Evolutionary conservation across 2,329 filamentous ascomycete species (phyloP), one percentile per base, ranked within the genome.

Genomic region (Helicocarpus griseus): DNA sequence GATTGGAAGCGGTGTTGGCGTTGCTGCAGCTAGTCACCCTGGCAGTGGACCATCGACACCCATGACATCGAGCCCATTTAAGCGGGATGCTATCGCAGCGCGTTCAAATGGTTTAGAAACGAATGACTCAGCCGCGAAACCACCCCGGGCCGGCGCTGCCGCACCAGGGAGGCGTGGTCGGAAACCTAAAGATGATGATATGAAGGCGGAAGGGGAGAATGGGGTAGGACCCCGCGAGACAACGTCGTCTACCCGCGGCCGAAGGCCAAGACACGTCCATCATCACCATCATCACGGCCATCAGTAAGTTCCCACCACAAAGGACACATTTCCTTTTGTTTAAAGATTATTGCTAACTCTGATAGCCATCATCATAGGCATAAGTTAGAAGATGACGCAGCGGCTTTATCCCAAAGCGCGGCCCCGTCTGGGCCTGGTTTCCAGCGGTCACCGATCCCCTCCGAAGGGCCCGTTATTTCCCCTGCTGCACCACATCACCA

Each of bases 131-230:
- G 73, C 66, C 56, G 66, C 65, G 47, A 59, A 65, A 51, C 24
- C 48, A 22, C 14, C 29, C 19, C 28, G 31, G 24, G 11, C 38
- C 11, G 71, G 76, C 33, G 69, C 69, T 14, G 26, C 46, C 11
- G 71, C 73, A 8, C 75, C 79, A 41, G 77, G 76, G 39, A 82
- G 82, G 63, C 77, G 83, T 52, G 77, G 67, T 21, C 65, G 87
- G 55, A 87, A 89, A 65, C 73, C 83, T 2, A 88, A 89, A 63
- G 87, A 95, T 49, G 89, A 93, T 41, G 85, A 88, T 3, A 67
- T 67, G 28, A 79, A 78, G 56, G 75, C 75, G 29, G 88, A 81
- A 40, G 66, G 82, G 54, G 87, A 93, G 53, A 81, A 81, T 52
- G 79, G 74, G 52, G 79, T 77, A 31, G 83, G 82, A 24, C 74